Evolutionary conservation across 169 alveolate genomes (phyloP), one percentile per base, ranked within the genome.

Genomic region (Plasmodium billcollinsi): DNA sequence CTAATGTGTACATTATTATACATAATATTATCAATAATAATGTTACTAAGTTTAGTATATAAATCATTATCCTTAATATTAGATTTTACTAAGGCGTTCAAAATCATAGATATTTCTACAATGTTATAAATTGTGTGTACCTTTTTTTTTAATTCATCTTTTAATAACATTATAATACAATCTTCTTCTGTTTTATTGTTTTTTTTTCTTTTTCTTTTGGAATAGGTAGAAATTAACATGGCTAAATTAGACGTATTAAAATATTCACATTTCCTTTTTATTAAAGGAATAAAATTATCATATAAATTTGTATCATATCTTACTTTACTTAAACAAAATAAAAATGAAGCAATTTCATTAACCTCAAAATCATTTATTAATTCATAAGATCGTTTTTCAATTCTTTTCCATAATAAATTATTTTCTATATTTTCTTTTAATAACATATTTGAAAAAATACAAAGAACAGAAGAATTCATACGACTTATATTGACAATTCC

Each of bases 381-480:
- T 83, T 83, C 91, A 56, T 83, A 83, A 49, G 91, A 83, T 63
- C 91, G 33, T 62, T 52, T 61, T 71, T 83, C 91, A 4, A 83
- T 63, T 59, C 61, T 56, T 71, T 83, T 83, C 91, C 91, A 83
- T 45, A 83, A 58, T 12, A 67, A 70, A 65, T 83, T 85, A 83
- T 70, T 71, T 62, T 71, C 56, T 14, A 83, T 56, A 70, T 83
- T 83, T 59, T 83, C 91, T 73, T 71, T 83, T 70, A 83, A 43
- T 24, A 83, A 29, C 91, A 83, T 83, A 70, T 83, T 83, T 15
- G 91, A 83, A 54, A 83, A 83, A 69, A 83, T 83, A 26, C 91
- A 83, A 43, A 83, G 69, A 73, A 83, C 91, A 83, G 91, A 83
- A 2, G 91, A 67, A 71, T 83, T 83, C 91, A 83, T 83, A 71